These are phyloP conservation scores for Selaginella moellendorffii DNA, from an alignment of 75 land plant species.

Conservation along the genomic window DNA sequence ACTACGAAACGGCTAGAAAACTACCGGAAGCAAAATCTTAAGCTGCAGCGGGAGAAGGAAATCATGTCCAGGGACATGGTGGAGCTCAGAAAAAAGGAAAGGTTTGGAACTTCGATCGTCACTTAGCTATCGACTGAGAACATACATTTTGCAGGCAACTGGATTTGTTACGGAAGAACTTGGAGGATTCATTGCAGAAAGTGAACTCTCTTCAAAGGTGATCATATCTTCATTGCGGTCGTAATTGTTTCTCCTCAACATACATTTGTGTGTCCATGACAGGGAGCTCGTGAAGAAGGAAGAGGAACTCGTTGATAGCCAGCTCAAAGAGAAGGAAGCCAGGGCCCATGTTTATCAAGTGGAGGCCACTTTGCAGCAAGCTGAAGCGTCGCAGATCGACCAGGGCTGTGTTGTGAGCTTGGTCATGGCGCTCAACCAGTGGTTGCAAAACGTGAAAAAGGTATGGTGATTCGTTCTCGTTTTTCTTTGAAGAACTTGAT, in stretches of 20 bases:
- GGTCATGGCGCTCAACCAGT: slow-evolving; percentile 21
- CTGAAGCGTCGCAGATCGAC: slow-evolving; percentile 14
- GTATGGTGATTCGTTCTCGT: neutral
- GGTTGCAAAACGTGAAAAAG: slow-evolving; percentile 24
- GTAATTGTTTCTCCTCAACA: neutral
- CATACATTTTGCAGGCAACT: slow-evolving; percentile 34
- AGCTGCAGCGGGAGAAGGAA: slow-evolving; percentile 22
- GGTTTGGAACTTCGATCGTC: slow-evolving; percentile 10
- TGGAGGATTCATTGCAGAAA: slow-evolving; percentile 26
- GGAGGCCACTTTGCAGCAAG: slow-evolving; percentile 17
- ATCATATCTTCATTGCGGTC: too few relatives aligned
- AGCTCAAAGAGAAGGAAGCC: slow-evolving; percentile 20
- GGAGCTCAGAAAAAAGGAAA: slow-evolving; percentile 24
- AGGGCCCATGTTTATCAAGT: slow-evolving; percentile 23
- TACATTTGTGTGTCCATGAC: neutral
- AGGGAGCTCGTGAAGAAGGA: slow-evolving; percentile 30
- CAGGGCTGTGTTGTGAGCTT: slow-evolving; percentile 8
- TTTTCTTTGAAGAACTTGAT: neutral
- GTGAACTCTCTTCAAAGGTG: slow-evolving; percentile 26
- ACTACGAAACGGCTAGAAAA: slow-evolving; percentile 11
- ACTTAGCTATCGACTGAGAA: too few relatives aligned
- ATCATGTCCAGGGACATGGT: slow-evolving; percentile 14
- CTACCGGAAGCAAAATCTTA: slow-evolving; percentile 18
- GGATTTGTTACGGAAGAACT: slow-evolving; percentile 22
- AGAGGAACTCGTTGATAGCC: slow-evolving; percentile 28